These are phyloP conservation scores for Chaetomiaceae sp. DNA, from an alignment of 2,329 filamentous ascomycete genomes.

Conservation along the genomic window DNA sequence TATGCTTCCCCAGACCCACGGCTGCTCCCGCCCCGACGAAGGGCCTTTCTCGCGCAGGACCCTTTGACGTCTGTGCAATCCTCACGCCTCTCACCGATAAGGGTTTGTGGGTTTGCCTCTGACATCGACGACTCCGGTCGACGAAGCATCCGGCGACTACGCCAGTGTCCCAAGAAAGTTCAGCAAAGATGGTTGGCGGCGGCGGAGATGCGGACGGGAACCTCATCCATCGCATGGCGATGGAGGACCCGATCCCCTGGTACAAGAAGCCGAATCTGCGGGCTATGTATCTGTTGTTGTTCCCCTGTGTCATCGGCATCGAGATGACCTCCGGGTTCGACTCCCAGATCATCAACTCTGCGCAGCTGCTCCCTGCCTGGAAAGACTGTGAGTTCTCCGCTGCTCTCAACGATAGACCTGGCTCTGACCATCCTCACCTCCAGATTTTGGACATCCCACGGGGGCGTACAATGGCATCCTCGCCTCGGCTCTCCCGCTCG, in stretches of 20 bases:
- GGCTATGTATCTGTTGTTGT: constrained; percentile 48
- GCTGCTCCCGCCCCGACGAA: not conserved
- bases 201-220: constrained; percentile 18
- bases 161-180: not conserved
- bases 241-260: constrained; percentile 42
- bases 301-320: constrained; percentile 55
- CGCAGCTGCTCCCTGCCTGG: constrained; percentile 36
- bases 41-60: not conserved
- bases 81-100: not conserved
- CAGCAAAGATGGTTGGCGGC: constrained; percentile 21
- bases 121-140: not conserved
- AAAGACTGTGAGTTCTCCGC: constrained; percentile 30
- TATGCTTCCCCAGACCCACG: not conserved
- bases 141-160: not conserved
- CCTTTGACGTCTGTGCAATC: not conserved
- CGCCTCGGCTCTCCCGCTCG: constrained; percentile 55
- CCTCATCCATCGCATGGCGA: constrained; percentile 38
- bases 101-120: not conserved
- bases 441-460: constrained; percentile 42
- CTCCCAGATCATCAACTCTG: constrained; percentile 38
- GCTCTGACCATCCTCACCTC: too few species aligned
- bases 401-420: too few species aligned
- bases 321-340: constrained; percentile 58
- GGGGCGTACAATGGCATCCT: constrained; percentile 49
- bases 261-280: constrained; percentile 54